Percentiles rank a stretch among this genome's conserved stretches.
Conservation (phyloP, 2,329 filamentous ascomycete genomes). For the Stagonosporopsis chrysanthemi region DNA sequence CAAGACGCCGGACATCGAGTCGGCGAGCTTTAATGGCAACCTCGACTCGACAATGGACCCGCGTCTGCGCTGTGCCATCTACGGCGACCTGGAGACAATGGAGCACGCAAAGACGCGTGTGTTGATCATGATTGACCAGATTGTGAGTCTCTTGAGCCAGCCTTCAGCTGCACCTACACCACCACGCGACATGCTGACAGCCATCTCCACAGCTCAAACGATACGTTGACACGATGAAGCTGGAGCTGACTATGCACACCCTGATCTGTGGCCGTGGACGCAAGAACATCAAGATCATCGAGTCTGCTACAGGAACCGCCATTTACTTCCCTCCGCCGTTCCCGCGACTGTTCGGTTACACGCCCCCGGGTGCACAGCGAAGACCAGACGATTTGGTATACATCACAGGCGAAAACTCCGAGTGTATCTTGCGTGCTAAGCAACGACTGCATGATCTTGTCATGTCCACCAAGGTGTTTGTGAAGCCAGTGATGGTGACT, state of each 20-base stretch:
- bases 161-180: conserved; percentile 18
- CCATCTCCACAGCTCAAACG: conserved; percentile 67
- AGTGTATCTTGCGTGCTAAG: conserved; percentile 88
- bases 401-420: conserved; percentile 87
- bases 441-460: conserved; percentile 89
- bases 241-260: conserved; percentile 88
- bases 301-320: conserved; percentile 92
- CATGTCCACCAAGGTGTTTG: conserved; percentile 73
- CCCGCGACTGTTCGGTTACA: conserved; percentile 89
- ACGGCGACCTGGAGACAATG: conserved; percentile 91
- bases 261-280: conserved; percentile 91
- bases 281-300: conserved; percentile 98
- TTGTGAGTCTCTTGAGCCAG: conserved; percentile 65
- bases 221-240: conserved; percentile 77
- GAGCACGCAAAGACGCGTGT: conserved; percentile 97
- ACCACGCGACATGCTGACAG: conserved; percentile 47
- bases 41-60: conserved; percentile 85
- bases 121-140: conserved; percentile 95
- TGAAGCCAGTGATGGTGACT: conserved; percentile 91
- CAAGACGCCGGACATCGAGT: conserved; percentile 80
- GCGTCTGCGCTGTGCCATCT: conserved; percentile 90
- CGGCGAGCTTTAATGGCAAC: conserved; percentile 74
- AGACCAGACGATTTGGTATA: conserved; percentile 90
- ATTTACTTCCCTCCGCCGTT: conserved; percentile 98
- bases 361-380: conserved; percentile 78